Base-by-base conservation (phyloP, 805 yeast species). In the Millerozyma miso region DNA sequence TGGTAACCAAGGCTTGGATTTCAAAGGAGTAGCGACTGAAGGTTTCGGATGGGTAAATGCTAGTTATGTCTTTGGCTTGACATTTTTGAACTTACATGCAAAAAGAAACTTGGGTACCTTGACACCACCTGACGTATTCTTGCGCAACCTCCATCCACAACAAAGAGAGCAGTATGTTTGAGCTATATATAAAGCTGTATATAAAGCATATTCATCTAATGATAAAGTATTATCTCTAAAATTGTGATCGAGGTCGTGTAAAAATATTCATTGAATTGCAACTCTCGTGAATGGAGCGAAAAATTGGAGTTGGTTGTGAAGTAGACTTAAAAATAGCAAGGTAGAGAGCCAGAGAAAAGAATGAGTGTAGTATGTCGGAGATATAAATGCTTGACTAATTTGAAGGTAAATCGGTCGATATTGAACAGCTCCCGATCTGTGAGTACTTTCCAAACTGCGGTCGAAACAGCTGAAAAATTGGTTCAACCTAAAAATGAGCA, bases 41-140 rank as follows among this genome's bases (percentile, higher is more conserved):
- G 99, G 99, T 1, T 91, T 91, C 63, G 99, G 98, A 1, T 91
- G 99, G 99, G 97, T 91, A 40, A 91, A 91, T 67, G 85, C 98
- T 4, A 81, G 93, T 53, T 89, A 79, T 62, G 55, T 84, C 19
- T 60, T 85, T 47, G 97, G 97, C 0, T 66, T 88, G 47, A 73
- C 83, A 17, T 78, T 77, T 45, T 66, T 86, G 62, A 80, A 80
- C 48, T 71, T 73, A 39, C 81, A 79, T 50, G 89, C 90, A 2
- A 73, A 73, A 45, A 73, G 96, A 47, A 88, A 90, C 1, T 69
- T 89, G 47, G 96, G 95, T 0, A 77, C 90, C 3, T 79, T 85
- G 41, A 81, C 89, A 2, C 80, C 88, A 3, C 95, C 95, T 0
- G 71, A 68, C 8, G 77, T 75, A 14, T 85, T 83, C 53, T 79